Percentiles rank a stretch among this genome's conserved stretches.
phyloP scores from a whole-genome alignment of 371 early-diverging fungal genomes.

The Apophysomyces sp. region DNA sequence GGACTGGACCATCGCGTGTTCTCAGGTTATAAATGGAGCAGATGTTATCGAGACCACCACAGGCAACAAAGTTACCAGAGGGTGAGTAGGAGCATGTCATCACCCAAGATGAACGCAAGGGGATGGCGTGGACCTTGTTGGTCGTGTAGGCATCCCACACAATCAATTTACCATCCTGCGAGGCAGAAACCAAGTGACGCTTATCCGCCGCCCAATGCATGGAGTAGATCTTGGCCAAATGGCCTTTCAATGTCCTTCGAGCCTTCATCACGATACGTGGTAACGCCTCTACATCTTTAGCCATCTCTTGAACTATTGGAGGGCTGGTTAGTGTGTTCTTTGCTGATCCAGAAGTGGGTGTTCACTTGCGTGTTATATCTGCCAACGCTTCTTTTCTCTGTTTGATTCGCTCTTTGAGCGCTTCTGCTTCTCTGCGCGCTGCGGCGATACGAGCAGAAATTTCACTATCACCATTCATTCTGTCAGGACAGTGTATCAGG shows the following conservation, averaged over 20 bases:
- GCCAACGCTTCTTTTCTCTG: slow-evolving; percentile 88
- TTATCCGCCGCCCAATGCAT: slow-evolving; percentile 98
- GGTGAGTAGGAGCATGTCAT: slow-evolving; percentile 98
- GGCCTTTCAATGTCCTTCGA: slow-evolving; percentile 94
- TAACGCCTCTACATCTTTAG: slow-evolving; percentile 73
- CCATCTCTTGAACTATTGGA: slow-evolving; percentile 42
- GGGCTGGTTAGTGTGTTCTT: not conserved
- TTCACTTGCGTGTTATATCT: slow-evolving; percentile 85
- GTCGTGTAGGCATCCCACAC: slow-evolving; percentile 97
- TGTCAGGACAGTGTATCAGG: not conserved
- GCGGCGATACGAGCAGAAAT: slow-evolving; percentile 85
- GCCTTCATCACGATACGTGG: slow-evolving; percentile 95
- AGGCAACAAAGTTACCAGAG: slow-evolving; percentile 94
- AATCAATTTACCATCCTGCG: slow-evolving; percentile 97
- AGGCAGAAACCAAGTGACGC: slow-evolving; percentile 92
- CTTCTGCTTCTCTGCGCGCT: slow-evolving; percentile 94
- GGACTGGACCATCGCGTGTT: slow-evolving; percentile 91
- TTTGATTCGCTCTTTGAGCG: slow-evolving; percentile 92
- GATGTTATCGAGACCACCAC: slow-evolving; percentile 97
- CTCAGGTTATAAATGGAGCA: slow-evolving; percentile 95
- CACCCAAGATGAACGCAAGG: slow-evolving; percentile 96
- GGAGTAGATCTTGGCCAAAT: slow-evolving; percentile 96
- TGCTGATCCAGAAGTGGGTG: not conserved
- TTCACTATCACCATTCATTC: slow-evolving; percentile 43
- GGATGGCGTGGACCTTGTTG: slow-evolving; percentile 97